These are phyloP conservation scores for Sphagnum fallax DNA, from an alignment of 228 moss, liverwort and hornwort species.

Conservation along the genomic window DNA sequence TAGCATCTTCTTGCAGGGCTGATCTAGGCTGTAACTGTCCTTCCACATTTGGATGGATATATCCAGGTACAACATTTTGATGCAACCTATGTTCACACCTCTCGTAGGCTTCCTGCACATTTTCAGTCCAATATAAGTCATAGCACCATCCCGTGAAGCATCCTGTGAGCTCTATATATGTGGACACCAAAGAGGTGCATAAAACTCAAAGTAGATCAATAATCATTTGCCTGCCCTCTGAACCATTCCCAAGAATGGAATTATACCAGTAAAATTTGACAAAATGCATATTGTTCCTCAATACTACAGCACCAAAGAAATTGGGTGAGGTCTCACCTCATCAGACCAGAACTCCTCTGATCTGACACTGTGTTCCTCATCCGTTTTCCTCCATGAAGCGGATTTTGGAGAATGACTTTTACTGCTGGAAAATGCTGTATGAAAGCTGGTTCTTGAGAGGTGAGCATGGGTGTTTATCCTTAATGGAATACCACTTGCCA, in stretches of 20 bases:
- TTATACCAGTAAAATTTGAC: too few species aligned
- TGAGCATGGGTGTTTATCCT: neutral
- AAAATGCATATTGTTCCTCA: too few species aligned
- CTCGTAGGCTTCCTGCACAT: neutral
- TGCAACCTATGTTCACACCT: neutral
- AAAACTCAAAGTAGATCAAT: too few species aligned
- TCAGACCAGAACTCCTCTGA: constrained; percentile 7
- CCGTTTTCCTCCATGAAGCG: neutral
- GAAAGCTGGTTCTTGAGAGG: neutral
- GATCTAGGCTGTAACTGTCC: neutral
- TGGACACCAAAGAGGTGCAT: too few species aligned
- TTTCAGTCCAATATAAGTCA: neutral
- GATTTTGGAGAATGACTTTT: neutral
- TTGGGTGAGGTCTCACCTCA: neutral
- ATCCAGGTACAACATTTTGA: neutral
- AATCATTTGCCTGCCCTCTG: too few species aligned
- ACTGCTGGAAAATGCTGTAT: constrained; percentile 1
- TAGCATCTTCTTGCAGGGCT: neutral
- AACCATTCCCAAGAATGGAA: too few species aligned
- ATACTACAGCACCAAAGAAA: neutral
- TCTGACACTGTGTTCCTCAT: neutral
- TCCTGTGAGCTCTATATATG: too few species aligned
- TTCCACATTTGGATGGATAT: neutral
- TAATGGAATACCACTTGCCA: neutral
- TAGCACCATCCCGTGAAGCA: too few species aligned